Evolutionary conservation across 305 asterid genomes (phyloP), one percentile per base, ranked within the genome.

Genomic region (Caryopteris hybrid): DNA sequence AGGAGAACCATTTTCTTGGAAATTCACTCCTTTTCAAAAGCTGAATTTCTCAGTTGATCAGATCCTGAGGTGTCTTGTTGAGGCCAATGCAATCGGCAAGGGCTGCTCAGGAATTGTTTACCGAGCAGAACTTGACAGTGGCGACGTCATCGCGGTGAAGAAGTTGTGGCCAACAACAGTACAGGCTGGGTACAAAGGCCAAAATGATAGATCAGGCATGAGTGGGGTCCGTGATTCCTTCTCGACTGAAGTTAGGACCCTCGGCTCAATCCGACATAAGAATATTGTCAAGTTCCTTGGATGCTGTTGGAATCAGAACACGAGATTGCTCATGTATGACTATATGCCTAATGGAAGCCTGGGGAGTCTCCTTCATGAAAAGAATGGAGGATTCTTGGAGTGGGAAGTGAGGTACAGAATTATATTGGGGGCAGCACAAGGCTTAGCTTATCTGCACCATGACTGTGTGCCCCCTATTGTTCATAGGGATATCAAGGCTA

Each of bases 71-170:
- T 86, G 95, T 58, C 77, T 92, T 1, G 83, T 88, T 12, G 98
- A 92, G 59, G 70, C 86, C 53, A 92, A 92, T 22, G 86, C 82
- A 0, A 90, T 92, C 0, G 98, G 98, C 10, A 92, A 88, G 68
- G 98, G 98, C 13, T 90, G 98, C 76, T 92, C 98, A 0, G 98
- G 98, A 2, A 64, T 88, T 14, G 98, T 89, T 6, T 92, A 92
- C 54, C 84, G 92, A 0, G 98, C 88, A 2, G 84, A 86, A 34
- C 78, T 86, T 5, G 82, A 77, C 66, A 82, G 85, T 12, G 89
- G 95, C 0, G 90, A 85, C 41, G 81, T 79, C 29, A 87, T 92
- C 20, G 98, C 97, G 34, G 96, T 88, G 14, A 90, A 92, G 74
- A 90, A 92, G 72, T 83, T 92, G 1, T 88, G 95, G 96, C 86